Evolutionary conservation across 2,329 filamentous ascomycete genomes (phyloP).

Genomic region (Neonectria magnoliae): DNA sequence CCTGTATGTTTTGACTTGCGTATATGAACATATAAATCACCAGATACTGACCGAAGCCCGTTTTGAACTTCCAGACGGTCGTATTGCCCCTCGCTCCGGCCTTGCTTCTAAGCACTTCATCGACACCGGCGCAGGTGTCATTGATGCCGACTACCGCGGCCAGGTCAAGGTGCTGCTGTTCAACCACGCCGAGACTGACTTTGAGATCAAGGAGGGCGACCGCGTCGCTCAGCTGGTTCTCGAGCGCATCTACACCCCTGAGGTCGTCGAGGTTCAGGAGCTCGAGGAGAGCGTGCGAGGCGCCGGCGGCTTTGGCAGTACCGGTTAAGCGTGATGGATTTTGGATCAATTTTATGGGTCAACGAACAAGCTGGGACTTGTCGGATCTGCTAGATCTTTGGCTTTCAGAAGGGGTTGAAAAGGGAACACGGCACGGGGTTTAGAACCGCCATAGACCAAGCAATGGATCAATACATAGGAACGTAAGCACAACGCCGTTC

Average conservation of each 20-base stretch:
- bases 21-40: neutral
- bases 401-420: neutral
- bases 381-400: conserved; percentile 9
- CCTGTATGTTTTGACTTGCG: conserved; percentile 68
- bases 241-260: conserved; percentile 93
- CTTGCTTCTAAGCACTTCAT: conserved; percentile 95
- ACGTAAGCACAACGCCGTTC: conserved; percentile 11
- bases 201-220: conserved; percentile 84
- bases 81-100: conserved; percentile 89
- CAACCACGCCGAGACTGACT: conserved; percentile 87
- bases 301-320: conserved; percentile 91
- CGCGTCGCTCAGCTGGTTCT: conserved; percentile 93
- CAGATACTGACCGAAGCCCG: neutral
- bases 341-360: conserved; percentile 22
- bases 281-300: conserved; percentile 91
- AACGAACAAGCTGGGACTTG: conserved; percentile 12
- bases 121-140: conserved; percentile 94
- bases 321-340: conserved; percentile 58
- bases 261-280: conserved; percentile 88
- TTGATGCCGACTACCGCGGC: conserved; percentile 96
- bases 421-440: conserved; percentile 7
- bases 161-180: conserved; percentile 95
- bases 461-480: conserved; percentile 11
- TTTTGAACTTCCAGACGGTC: conserved; percentile 70
- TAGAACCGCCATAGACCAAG: conserved; percentile 14